A percentile compares a stretch with the other conserved stretches of the same genome.
Conservation (phyloP, 768 basidiomycete genomes). For the Mrakia blollopis region DNA sequence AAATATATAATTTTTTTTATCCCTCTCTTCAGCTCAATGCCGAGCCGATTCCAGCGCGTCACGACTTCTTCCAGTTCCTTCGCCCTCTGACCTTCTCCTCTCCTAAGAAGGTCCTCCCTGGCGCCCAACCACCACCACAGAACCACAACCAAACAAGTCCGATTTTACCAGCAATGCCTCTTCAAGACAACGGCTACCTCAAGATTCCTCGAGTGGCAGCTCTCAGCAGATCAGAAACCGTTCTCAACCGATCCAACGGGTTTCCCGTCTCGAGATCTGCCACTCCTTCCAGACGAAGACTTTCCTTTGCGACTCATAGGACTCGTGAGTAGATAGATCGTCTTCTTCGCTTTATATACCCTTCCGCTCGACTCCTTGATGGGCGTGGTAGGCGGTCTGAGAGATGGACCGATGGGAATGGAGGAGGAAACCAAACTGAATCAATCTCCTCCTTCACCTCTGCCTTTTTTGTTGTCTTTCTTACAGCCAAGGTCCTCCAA, state of each 20-base stretch:
- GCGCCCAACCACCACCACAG: not conserved
- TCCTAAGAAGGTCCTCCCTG: not conserved
- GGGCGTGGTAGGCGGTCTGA: no score
- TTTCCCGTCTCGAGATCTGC: not conserved
- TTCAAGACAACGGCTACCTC: not conserved
- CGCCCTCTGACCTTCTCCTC: no score
- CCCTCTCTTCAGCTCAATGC: no score
- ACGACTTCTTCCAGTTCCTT: no score
- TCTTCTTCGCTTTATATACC: not conserved
- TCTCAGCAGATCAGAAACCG: not conserved
- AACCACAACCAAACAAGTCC: not conserved
- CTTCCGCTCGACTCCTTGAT: not conserved
- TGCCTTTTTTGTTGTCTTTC: not conserved
- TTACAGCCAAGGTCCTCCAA: slow-evolving; percentile 3
- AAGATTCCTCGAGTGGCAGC: not conserved
- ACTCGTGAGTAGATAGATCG: not conserved
- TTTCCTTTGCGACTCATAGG: slow-evolving; percentile 9
- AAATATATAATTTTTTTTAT: no score
- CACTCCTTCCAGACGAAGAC: not conserved
- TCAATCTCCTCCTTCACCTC: not conserved
- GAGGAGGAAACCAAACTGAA: no score
- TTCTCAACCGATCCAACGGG: not conserved
- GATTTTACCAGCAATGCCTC: not conserved
- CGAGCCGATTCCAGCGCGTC: no score
- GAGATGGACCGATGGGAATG: no score